Evolutionary conservation across 2,329 filamentous ascomycete species (phyloP), one percentile per base, ranked within the genome.

Genomic region (Cladobotryum protrusum): DNA sequence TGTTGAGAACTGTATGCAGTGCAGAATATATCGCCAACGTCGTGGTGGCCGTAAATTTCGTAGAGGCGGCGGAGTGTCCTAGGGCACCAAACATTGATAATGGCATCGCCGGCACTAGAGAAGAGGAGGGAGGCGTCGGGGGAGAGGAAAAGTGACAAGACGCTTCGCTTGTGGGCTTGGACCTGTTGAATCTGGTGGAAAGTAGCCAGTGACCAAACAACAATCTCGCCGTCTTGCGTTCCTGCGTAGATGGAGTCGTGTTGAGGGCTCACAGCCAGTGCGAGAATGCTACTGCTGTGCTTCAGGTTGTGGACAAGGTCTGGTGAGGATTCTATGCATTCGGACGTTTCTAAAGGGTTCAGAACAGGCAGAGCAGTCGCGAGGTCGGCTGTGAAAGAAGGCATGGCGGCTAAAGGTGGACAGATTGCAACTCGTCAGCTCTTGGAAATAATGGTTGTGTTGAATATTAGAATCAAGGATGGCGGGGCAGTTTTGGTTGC

Each of bases 11-110:
- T 96, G 67, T 95, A 96, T 1, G 86, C 86, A n/a, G 96, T 85
- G 59, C 89, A 95, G 66, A 97, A 97, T 52, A 99, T 83, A 70
- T 99, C 93, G 52, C 93, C 93, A 37, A 96, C 87, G 60, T 97
- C 93, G 68, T 95, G 92, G 44, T 85, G 86, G 55, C 90, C 95
- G 73, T 95, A 95, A 54, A 97, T 87, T 55, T 93, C 89, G 71
- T 91, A 93, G 1, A 93, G 76, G 24, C 87, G 83, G 49, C 78
- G 79, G 65, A 96, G 83, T 5, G 82, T 85, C 40, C 74, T 77
- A 2, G 91, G 87, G 59, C 83, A 86, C 93, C 93, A 99, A 39
- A 95, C 89, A 65, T 95, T 96, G 63, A 97, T 85, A 52, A 96
- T 86, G 2, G 92, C 88, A 63, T 99, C 93, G 57, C 90, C 91